Conservation (phyloP, 2,329 filamentous ascomycete genomes). For the Ascochyta koolunga region DNA sequence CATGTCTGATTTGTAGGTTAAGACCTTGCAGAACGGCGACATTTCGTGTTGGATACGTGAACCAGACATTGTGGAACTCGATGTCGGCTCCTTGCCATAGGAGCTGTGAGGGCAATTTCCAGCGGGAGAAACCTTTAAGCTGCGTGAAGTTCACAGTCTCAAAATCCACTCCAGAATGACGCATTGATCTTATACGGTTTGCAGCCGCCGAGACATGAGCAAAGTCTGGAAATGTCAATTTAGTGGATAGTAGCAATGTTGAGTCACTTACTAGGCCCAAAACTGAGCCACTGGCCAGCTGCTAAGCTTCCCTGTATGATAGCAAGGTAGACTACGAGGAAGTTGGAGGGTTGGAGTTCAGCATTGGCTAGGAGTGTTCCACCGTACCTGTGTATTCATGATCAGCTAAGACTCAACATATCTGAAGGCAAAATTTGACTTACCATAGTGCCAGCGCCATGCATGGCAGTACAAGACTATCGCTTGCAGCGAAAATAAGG, state of each 20-base stretch:
- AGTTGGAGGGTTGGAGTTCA: slow-evolving; percentile 25
- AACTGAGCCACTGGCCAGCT: slow-evolving; percentile 36
- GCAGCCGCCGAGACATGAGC: slow-evolving; percentile 32
- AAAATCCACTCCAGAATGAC: slow-evolving; percentile 4
- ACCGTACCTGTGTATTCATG: slow-evolving; percentile 26
- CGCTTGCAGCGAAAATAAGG: slow-evolving; percentile 29
- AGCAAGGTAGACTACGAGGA: slow-evolving; percentile 36
- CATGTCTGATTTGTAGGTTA: slow-evolving; percentile 56
- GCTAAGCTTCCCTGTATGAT: slow-evolving; percentile 35
- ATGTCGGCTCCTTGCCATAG: slow-evolving; percentile 55
- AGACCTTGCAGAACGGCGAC: slow-evolving; percentile 74
- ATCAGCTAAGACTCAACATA: not conserved
- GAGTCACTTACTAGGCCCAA: slow-evolving; percentile 32
- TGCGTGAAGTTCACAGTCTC: not conserved
- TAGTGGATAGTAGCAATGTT: not conserved
- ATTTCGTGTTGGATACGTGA: slow-evolving; percentile 91
- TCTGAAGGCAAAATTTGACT: not conserved
- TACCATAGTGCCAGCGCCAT: slow-evolving; percentile 42
- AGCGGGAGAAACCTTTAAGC: slow-evolving; percentile 10
- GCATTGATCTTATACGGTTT: slow-evolving; percentile 28
- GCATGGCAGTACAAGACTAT: slow-evolving; percentile 68
- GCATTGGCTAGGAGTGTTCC: slow-evolving; percentile 24
- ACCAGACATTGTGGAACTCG: slow-evolving; percentile 78
- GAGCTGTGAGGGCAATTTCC: slow-evolving; percentile 9
- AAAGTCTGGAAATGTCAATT: slow-evolving; percentile 24